Base-by-base conservation (phyloP, 2,329 filamentous ascomycete species). In the Microsporum canis region DNA sequence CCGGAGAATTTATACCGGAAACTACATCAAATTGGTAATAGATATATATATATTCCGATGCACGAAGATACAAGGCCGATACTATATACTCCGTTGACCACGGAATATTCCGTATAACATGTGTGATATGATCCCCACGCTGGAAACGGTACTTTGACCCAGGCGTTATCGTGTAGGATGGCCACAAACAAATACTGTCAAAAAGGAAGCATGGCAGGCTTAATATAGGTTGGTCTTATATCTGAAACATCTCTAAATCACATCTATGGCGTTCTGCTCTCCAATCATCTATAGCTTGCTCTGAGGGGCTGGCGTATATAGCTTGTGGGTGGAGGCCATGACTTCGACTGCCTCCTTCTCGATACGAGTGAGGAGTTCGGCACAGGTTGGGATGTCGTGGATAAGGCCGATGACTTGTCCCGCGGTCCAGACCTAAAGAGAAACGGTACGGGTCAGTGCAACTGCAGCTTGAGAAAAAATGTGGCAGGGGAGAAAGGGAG, bases 361-460 rank as follows among this genome's bases (percentile, higher is more conserved):
- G 67, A 94, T 91, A 61, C 89, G 82, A 66, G 78, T 78, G 7
- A 91, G 76, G 31, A 94, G 77, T 0, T 77, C 84, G 55, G 82
- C 81, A 70, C 89, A 92, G 0, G 86, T 89, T 6, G 88, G 88
- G 60, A 91, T 88, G 68, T 94, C 89, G 67, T 92, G 84, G 64
- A 94, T 94, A 61, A 94, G 73, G 4, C 89, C 89, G 66, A 99
- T 96, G 66, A 97, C 92, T 73, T 96, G 92, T 8, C 94, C 94
- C 6, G 92, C 91, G 23, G 94, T 97, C 94, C 94, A 99, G 43
- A 96, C 88, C 88, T 92, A 68, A 33, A 39, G 55, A 45, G 10
- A 34, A 64, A 33, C 27, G 45, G 60, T 68, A 60, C 68, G 63
- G 55, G 61, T 41, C 39, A 51, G 47, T 49, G 23, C 10, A 62